Evolutionary conservation across 2,329 filamentous ascomycete genomes (phyloP).

Genomic region (Teratosphaeria viscida): DNA sequence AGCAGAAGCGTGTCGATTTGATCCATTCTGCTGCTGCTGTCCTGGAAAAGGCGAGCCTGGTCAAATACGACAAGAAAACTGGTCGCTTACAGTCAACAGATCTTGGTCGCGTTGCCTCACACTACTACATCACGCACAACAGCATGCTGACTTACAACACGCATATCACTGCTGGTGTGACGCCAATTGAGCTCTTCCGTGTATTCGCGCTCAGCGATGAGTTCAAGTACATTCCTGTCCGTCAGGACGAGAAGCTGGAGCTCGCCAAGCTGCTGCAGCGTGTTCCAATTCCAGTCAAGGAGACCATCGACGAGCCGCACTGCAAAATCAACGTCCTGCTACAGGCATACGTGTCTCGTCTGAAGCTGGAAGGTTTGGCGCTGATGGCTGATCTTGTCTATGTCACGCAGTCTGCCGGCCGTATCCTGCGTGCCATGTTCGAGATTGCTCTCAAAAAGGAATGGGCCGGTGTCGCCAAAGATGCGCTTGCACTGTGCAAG

Average conservation of each 20-base stretch:
- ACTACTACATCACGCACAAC: slow-evolving; percentile 94
- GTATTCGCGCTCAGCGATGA: slow-evolving; percentile 93
- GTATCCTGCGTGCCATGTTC: slow-evolving; percentile 89
- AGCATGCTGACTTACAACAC: slow-evolving; percentile 98
- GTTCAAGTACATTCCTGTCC: slow-evolving; percentile 97
- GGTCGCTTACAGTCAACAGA: slow-evolving; percentile 85
- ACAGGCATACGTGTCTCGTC: slow-evolving; percentile 89
- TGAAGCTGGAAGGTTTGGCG: slow-evolving; percentile 86
- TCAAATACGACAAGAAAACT: slow-evolving; percentile 92
- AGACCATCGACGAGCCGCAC: slow-evolving; percentile 91
- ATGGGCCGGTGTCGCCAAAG: slow-evolving; percentile 87
- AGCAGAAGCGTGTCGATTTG: slow-evolving; percentile 95
- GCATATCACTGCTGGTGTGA: slow-evolving; percentile 85
- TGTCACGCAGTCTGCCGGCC: slow-evolving; percentile 92
- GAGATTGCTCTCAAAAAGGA: slow-evolving; percentile 97
- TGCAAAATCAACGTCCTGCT: slow-evolving; percentile 97
- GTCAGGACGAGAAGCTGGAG: slow-evolving; percentile 95
- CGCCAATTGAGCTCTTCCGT: slow-evolving; percentile 89
- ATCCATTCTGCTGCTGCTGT: slow-evolving; percentile 86
- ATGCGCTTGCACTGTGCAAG: slow-evolving; percentile 88
- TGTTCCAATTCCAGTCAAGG: slow-evolving; percentile 93
- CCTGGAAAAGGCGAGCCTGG: slow-evolving; percentile 73
- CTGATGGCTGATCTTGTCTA: slow-evolving; percentile 99
- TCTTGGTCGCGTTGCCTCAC: slow-evolving; percentile 87
- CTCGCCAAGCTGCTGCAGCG: slow-evolving; percentile 79